A percentile compares a stretch with the other conserved stretches of the same genome.
phyloP scores from a whole-genome alignment of 352 stramenopile genomes.

The Hyaloperonospora brassicae region DNA sequence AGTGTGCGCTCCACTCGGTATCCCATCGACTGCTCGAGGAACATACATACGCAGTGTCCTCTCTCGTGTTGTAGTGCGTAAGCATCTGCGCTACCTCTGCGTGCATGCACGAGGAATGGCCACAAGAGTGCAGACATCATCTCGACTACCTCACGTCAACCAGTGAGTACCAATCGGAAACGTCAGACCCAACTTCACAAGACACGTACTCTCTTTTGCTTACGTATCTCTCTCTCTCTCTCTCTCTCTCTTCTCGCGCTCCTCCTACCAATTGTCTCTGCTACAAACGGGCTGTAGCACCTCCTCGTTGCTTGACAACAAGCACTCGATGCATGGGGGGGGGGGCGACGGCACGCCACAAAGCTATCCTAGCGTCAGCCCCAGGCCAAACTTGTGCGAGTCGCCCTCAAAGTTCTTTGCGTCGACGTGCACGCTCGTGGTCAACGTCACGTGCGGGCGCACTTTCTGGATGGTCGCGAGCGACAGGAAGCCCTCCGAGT shows the following conservation, averaged over 20 bases:
- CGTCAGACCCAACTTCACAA: constrained; percentile 21
- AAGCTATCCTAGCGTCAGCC: constrained; percentile 48
- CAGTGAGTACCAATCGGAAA: background rate
- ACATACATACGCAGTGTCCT: too few species aligned
- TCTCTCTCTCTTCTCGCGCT: constrained; percentile 13
- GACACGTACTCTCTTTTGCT: constrained; percentile 32
- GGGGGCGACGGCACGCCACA: constrained; percentile 8
- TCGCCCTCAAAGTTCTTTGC: constrained; percentile 84
- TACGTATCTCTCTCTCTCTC: constrained; percentile 20
- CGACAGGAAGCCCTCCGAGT: constrained; percentile 76
- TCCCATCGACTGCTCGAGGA: too few species aligned
- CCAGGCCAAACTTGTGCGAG: constrained; percentile 79
- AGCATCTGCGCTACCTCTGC: background rate
- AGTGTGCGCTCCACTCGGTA: too few species aligned
- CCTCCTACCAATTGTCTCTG: constrained; percentile 12
- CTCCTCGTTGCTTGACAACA: constrained; percentile 12
- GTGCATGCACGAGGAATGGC: background rate
- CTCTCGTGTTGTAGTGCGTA: background rate
- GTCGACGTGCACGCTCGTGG: constrained; percentile 71
- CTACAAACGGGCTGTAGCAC: constrained; percentile 9
- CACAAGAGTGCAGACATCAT: background rate
- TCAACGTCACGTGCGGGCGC: constrained; percentile 61
- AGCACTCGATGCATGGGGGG: constrained; percentile 3
- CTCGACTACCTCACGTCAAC: background rate
- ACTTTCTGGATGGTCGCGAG: constrained; percentile 74